These are phyloP conservation scores for Termitomyces sp. DNA, from an alignment of 768 basidiomycete genomes.

Conservation along the genomic window DNA sequence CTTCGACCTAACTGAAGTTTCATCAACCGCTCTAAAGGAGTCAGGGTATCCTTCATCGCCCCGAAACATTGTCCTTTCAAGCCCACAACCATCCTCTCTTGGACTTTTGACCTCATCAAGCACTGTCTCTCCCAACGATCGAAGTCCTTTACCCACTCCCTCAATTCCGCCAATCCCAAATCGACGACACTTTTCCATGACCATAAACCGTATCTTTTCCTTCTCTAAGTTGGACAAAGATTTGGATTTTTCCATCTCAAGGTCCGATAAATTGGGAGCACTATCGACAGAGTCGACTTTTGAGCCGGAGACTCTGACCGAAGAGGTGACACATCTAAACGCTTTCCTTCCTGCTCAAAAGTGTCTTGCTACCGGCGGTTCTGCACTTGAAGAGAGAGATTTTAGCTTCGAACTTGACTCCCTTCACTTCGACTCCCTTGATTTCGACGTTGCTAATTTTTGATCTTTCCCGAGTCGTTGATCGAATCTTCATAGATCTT, in stretches of 20 bases:
- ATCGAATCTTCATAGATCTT: background rate
- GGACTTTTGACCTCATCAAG: slow-evolving; percentile 12
- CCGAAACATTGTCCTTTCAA: slow-evolving; percentile 1
- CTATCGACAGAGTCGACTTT: slow-evolving; percentile 17
- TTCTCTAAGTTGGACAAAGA: slow-evolving; percentile 19
- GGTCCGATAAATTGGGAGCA: slow-evolving; percentile 20
- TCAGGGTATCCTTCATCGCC: slow-evolving; percentile 10
- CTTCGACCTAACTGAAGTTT: slow-evolving; percentile 21
- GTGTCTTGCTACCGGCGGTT: background rate
- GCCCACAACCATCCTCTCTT: background rate
- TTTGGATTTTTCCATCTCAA: slow-evolving; percentile 18
- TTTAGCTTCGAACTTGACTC: slow-evolving; percentile 63
- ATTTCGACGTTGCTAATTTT: slow-evolving; percentile 62
- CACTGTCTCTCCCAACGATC: slow-evolving; percentile 10
- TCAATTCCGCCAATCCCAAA: slow-evolving; percentile 23
- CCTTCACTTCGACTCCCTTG: slow-evolving; percentile 66
- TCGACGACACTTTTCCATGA: slow-evolving; percentile 33
- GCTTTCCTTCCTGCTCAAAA: background rate
- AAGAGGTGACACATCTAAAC: slow-evolving; percentile 4
- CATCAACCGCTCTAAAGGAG: slow-evolving; percentile 16
- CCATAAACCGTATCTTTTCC: slow-evolving; percentile 34
- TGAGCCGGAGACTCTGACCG: slow-evolving; percentile 15
- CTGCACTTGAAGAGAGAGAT: slow-evolving; percentile 25
- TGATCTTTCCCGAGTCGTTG: slow-evolving; percentile 4
- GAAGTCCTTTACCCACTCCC: slow-evolving; percentile 30